Conservation (phyloP, 2,329 filamentous ascomycete genomes). For the Ceratocystiopsis minuta region DNA sequence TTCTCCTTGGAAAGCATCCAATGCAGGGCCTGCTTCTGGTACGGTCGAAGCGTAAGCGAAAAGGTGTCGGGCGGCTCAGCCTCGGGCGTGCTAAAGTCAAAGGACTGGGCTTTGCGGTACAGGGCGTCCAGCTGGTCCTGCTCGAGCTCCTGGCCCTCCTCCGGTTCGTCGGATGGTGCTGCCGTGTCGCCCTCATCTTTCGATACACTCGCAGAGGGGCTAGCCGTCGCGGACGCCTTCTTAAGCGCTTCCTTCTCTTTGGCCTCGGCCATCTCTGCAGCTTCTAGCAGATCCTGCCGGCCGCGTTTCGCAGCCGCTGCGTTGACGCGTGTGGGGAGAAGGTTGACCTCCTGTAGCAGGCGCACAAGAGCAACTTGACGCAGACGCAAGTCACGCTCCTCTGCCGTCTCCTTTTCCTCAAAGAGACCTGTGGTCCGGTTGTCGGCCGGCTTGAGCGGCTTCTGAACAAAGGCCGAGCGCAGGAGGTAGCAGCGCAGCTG, state of each 20-base stretch:
- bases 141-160: slow-evolving; percentile 81
- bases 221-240: neutral
- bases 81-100: slow-evolving; percentile 83
- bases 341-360: slow-evolving; percentile 73
- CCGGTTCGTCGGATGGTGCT: slow-evolving; percentile 39
- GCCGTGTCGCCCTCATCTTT: slow-evolving; percentile 14
- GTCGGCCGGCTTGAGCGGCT: slow-evolving; percentile 40
- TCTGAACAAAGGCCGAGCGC: slow-evolving; percentile 51
- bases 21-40: slow-evolving; percentile 85
- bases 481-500: slow-evolving; percentile 68
- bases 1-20: slow-evolving; percentile 97
- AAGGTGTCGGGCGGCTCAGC: slow-evolving; percentile 72
- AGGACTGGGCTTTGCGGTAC: slow-evolving; percentile 91
- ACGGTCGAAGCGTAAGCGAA: slow-evolving; percentile 65
- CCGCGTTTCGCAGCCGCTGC: slow-evolving; percentile 59
- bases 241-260: slow-evolving; percentile 38
- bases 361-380: slow-evolving; percentile 78
- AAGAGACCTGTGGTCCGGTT: slow-evolving; percentile 61
- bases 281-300: slow-evolving; percentile 65
- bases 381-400: slow-evolving; percentile 68
- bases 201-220: neutral
- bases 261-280: slow-evolving; percentile 76
- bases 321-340: slow-evolving; percentile 59
- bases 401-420: slow-evolving; percentile 67
- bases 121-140: slow-evolving; percentile 87